phyloP scores from a whole-genome alignment of 2,329 filamentous ascomycete genomes.

The Alternaria conjuncta region DNA sequence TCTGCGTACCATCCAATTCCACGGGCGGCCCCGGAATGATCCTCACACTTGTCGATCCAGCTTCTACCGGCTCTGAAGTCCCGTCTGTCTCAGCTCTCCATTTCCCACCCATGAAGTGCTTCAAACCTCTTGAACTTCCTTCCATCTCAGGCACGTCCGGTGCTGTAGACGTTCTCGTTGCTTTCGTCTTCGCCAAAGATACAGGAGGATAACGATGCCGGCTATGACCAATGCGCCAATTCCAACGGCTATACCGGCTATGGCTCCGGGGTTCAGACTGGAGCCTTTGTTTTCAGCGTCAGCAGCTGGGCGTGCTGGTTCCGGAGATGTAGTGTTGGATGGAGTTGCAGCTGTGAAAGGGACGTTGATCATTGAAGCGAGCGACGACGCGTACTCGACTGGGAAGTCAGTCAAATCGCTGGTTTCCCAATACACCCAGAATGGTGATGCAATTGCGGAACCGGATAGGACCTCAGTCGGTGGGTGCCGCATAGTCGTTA shows the following conservation, averaged over 20 bases:
- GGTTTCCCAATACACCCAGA: background rate
- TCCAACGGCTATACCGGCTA: background rate
- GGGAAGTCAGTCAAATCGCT: background rate
- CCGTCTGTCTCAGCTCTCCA: background rate
- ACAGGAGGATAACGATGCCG: background rate
- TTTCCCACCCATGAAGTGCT: background rate
- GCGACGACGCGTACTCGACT: background rate
- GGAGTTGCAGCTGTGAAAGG: background rate
- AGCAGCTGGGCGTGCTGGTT: fast-evolving
- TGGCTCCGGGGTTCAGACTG: background rate
- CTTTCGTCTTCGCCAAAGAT: background rate
- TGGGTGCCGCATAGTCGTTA: no score
- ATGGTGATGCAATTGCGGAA: background rate
- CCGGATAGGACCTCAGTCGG: background rate
- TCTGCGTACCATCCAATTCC: background rate
- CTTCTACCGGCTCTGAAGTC: background rate
- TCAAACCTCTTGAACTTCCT: background rate
- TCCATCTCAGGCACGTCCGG: background rate
- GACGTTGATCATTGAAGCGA: background rate
- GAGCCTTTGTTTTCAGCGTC: fast-evolving
- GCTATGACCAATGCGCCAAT: background rate
- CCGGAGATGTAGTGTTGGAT: no score
- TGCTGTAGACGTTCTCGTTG: background rate
- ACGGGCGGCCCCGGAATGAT: background rate
- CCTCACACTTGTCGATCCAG: background rate